Base-by-base conservation (phyloP, 805 yeast species). In the Kockiozyma suomiensis region DNA sequence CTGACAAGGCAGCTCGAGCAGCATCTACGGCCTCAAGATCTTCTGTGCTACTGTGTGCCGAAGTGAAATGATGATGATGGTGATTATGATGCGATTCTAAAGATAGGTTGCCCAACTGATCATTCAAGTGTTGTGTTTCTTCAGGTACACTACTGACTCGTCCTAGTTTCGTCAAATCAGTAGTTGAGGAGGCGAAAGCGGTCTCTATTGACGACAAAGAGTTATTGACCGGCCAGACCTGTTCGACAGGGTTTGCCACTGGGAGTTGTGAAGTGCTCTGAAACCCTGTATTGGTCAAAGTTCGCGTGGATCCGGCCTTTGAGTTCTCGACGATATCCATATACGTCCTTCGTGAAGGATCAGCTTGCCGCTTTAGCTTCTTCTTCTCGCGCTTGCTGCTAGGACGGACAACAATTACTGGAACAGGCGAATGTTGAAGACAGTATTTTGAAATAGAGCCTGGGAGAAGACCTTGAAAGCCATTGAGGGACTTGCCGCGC, bases 401-500 rank as follows among this genome's bases (percentile, higher is more conserved):
- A 10, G 81, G 81, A 35, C 76, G 75, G 32, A 80, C 79, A 2
- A 80, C 79, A 40, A 78, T 70, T 1, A 79, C 81, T 0, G 83
- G 83, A 5, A 81, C 73, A 1, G 74, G 74, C 6, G 81, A 76
- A 55, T 75, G 77, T 59, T 78, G 79, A n/a, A 81, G 67, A 65
- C 79, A 80, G 61, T 78, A 76, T 61, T 80, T 80, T 2, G 82
- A 78, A 69, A 81, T 72, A 1, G 81, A 76, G 38, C 80, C 79
- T 0, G 82, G 79, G 49, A 79, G 62, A 3, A 78, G 70, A 8
- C 76, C 77, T 45, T 71, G 77, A 55, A 80, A 72, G 0, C 79
- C 79, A 17, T 78, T 74, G 52, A 74, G 71, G 2, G 72, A 66
- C 38, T 75, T 74, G 8, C 78, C 78, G 26, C 75, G 72, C 2